phyloP scores from a whole-genome alignment of 345 rosid genomes.

The Euclidium syriacum region DNA sequence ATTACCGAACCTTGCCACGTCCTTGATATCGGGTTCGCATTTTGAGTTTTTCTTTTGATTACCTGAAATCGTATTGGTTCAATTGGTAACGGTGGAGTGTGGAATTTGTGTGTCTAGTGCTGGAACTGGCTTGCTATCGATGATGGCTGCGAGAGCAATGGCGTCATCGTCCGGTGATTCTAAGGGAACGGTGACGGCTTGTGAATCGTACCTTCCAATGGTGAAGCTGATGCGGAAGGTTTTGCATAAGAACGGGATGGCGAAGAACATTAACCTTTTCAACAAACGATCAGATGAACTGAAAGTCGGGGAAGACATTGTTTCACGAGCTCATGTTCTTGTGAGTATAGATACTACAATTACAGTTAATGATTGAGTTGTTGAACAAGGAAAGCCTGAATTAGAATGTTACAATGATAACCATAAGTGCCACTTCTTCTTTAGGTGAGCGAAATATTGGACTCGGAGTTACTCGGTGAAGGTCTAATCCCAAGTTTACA shows the following conservation, averaged over 20 bases:
- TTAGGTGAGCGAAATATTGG: slow-evolving; percentile 93
- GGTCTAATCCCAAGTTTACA: slow-evolving; percentile 89
- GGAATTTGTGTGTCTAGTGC: slow-evolving; percentile 44
- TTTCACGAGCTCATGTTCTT: slow-evolving; percentile 69
- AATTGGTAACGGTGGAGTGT: neutral
- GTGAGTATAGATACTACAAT: slow-evolving; percentile 49
- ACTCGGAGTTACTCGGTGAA: slow-evolving; percentile 92
- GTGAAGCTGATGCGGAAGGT: slow-evolving; percentile 86
- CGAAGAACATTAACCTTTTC: slow-evolving; percentile 45
- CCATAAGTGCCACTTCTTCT: neutral
- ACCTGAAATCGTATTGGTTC: neutral
- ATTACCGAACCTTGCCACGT: slow-evolving; percentile 72
- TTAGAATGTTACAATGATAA: neutral
- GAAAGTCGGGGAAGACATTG: slow-evolving; percentile 54
- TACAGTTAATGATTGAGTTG: neutral
- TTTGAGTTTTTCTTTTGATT: neutral
- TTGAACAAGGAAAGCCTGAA: neutral
- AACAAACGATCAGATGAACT: slow-evolving; percentile 85
- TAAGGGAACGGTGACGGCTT: slow-evolving; percentile 62
- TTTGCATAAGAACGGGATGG: slow-evolving; percentile 60
- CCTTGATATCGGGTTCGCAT: slow-evolving; percentile 75
- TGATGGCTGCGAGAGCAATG: slow-evolving; percentile 81
- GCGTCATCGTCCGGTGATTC: slow-evolving; percentile 8
- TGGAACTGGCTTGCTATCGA: slow-evolving; percentile 90
- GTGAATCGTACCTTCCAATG: slow-evolving; percentile 95